Percentiles rank a stretch among this genome's conserved stretches.
Evolutionary conservation across 2,329 filamentous ascomycete genomes (phyloP).

Genomic region (Nannizziopsis arthrosporioides): DNA sequence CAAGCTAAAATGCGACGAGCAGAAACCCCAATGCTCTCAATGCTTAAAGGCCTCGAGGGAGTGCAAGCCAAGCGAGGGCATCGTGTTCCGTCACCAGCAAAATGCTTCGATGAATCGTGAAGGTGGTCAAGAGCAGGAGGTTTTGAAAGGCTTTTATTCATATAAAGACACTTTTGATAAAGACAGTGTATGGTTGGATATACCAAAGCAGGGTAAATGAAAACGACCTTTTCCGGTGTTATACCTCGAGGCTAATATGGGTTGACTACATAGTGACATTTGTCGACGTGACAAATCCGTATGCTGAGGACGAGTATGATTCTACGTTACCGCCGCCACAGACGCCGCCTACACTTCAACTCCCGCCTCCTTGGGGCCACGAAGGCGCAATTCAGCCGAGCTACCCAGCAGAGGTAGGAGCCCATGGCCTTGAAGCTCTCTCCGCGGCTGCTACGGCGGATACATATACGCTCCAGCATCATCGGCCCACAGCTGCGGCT

Average conservation of each 20-base stretch:
- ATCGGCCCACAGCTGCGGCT: constrained; percentile 12
- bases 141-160: constrained; percentile 51
- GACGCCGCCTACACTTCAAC: constrained; percentile 20
- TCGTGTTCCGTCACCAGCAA: constrained; percentile 57
- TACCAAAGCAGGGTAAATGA: constrained; percentile 45
- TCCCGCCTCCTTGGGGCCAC: constrained; percentile 24
- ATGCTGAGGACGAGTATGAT: constrained; percentile 42
- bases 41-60: constrained; percentile 50
- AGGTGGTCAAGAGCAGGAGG: constrained; percentile 31
- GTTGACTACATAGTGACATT: constrained; percentile 42
- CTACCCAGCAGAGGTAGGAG: constrained; percentile 26
- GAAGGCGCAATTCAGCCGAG: constrained; percentile 18
- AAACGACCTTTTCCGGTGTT: not conserved
- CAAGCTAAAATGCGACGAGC: constrained; percentile 56
- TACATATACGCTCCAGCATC: constrained; percentile 21
- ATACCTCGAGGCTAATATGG: constrained; percentile 4
- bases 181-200: constrained; percentile 50
- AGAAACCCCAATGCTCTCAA: constrained; percentile 49
- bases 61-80: constrained; percentile 50
- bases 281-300: constrained; percentile 51
- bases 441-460: constrained; percentile 41
- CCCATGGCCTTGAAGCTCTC: constrained; percentile 44
- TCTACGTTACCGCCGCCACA: constrained; percentile 25
- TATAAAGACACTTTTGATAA: constrained; percentile 55
- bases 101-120: constrained; percentile 55